Percentiles rank a stretch among this genome's conserved stretches.
phyloP scores from a whole-genome alignment of 78 protist genomes.

The Tieghemostelium lacteum region DNA sequence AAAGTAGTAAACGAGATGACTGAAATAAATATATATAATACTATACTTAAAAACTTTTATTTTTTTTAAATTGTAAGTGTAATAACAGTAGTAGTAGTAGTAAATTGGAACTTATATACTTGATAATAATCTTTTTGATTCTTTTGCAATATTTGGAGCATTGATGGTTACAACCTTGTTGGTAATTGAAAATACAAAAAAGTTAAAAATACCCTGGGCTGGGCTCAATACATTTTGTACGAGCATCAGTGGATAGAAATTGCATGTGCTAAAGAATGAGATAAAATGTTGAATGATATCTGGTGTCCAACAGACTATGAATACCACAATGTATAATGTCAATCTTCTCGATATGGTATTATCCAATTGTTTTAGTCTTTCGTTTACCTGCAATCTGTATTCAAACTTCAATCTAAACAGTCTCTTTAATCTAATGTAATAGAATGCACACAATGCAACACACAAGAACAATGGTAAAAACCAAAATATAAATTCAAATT shows the following conservation, averaged over 20 bases:
- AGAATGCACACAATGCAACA: slow-evolving; percentile 17
- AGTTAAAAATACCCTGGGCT: slow-evolving; percentile 47
- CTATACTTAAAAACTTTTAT: too few species aligned
- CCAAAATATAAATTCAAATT: slow-evolving; percentile 45
- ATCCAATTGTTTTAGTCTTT: slow-evolving; percentile 63
- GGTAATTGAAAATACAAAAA: slow-evolving; percentile 32
- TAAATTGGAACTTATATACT: too few species aligned
- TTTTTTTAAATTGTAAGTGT: too few species aligned
- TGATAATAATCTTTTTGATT: neutral
- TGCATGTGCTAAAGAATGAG: slow-evolving; percentile 40
- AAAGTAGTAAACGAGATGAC: too few species aligned
- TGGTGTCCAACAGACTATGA: slow-evolving; percentile 56
- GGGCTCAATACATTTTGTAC: slow-evolving; percentile 48
- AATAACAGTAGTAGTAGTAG: too few species aligned
- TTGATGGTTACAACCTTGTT: slow-evolving; percentile 1
- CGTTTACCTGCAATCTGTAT: slow-evolving; percentile 48
- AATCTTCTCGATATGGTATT: slow-evolving; percentile 40
- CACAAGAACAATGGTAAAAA: slow-evolving; percentile 44
- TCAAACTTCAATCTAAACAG: slow-evolving; percentile 54
- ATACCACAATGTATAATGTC: slow-evolving; percentile 59
- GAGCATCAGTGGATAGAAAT: slow-evolving; percentile 48
- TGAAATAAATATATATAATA: too few species aligned
- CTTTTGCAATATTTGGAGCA: neutral
- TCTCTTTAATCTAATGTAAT: slow-evolving; percentile 39
- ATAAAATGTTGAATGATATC: slow-evolving; percentile 69